Base-by-base conservation (phyloP, 192 early-diverging fungal species). In the Entomortierella parvispora region DNA sequence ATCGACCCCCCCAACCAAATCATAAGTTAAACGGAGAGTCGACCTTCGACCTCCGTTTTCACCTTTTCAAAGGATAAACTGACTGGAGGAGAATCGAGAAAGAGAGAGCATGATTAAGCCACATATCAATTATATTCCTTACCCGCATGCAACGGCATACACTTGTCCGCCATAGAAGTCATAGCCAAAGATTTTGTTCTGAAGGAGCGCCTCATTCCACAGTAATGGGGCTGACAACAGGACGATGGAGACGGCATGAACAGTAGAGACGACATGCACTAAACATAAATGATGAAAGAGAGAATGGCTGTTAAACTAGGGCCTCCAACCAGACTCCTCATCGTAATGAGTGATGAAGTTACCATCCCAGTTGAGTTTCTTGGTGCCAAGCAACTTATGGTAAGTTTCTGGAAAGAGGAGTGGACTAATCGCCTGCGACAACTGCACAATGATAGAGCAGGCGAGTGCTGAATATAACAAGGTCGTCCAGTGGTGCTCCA, bases 91-190 rank as follows among this genome's bases (percentile, higher is more conserved):
- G 10, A 26, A 29, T 22, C 31, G 22, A 28, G 40, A 44, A 50
- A 25, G 22, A 54, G 40, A 20, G 25, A 26, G 29, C 17, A 4
- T 53, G 15, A 25, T 31, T 31, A 25, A 53, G 51, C 29, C 32
- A 22, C 29, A 52, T 34, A 45, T 18, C 51, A 50, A 15, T 50
- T 34, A 20, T 63, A 4, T 51, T 33, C 20, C n/a, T 84, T 89
- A 93, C 89, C 94, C 94, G 66, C 92, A 91, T 48, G 92, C 86
- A 34, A 97, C 80, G n/a, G 92, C 87, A 83, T 93, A 93, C 28
- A 94, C 90, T 53, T 88, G 85, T 26, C 88, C 91, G 17, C 90
- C 84, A 62, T 89, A 90, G 50, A 68, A 53, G 58, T 84, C 81
- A 68, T 94, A 93, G 10, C 92, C 94, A 80, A 90, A 90, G 28